These are phyloP conservation scores for Penicillium sp. DNA, from an alignment of 2,329 filamentous ascomycete genomes.

Conservation along the genomic window DNA sequence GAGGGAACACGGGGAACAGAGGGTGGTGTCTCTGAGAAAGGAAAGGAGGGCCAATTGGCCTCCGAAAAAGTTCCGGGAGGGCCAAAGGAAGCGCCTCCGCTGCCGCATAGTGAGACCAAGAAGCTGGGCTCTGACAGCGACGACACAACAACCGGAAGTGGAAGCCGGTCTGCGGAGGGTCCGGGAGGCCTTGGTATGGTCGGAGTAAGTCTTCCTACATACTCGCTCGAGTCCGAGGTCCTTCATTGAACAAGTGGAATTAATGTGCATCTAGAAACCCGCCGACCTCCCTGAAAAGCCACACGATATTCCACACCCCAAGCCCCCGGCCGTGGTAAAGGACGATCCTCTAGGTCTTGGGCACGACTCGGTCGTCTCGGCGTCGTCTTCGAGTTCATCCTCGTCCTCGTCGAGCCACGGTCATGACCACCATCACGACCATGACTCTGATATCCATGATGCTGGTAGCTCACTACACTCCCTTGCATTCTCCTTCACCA, in stretches of 20 bases:
- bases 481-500: slow-evolving; percentile 86
- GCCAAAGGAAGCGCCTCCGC: slow-evolving; percentile 79
- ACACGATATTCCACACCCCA: slow-evolving; percentile 69
- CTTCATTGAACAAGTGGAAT: not conserved
- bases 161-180: slow-evolving; percentile 43
- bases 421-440: slow-evolving; percentile 34
- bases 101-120: slow-evolving; percentile 78
- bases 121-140: slow-evolving; percentile 53
- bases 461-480: slow-evolving; percentile 78
- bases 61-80: slow-evolving; percentile 73
- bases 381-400: slow-evolving; percentile 32
- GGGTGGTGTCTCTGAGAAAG: slow-evolving; percentile 85
- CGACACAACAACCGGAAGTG: slow-evolving; percentile 34
- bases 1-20: slow-evolving; percentile 85
- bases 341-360: slow-evolving; percentile 34
- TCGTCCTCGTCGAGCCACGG: slow-evolving; percentile 11
- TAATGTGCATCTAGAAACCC: slow-evolving; percentile 64
- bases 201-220: slow-evolving; percentile 53
- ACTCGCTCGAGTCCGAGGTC: not conserved
- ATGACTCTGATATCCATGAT: slow-evolving; percentile 43
- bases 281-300: slow-evolving; percentile 75
- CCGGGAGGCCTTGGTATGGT: slow-evolving; percentile 48
- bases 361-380: slow-evolving; percentile 25
- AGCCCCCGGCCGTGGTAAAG: slow-evolving; percentile 52
- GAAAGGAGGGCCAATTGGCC: slow-evolving; percentile 70